Evolutionary conservation across 495 filamentous ascomycete species (phyloP), one percentile per base, ranked within the genome.

Genomic region (Penicillium angulare): DNA sequence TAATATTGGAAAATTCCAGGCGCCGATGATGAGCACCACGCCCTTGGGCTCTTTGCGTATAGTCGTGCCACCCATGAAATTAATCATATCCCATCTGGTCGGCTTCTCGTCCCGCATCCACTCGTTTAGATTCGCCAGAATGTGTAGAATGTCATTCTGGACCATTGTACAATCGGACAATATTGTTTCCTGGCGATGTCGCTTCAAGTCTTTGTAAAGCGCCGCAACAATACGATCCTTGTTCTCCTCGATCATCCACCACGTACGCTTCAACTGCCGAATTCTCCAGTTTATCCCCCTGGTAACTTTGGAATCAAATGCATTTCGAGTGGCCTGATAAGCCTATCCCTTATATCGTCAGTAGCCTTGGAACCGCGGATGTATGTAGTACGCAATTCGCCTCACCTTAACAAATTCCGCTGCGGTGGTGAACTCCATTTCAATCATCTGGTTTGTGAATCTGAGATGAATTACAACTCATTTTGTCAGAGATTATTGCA

Each of bases 1-100:
- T 55, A 86, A 80, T 45, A 92, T 54, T 1, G 92, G 90, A 64
- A 87, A 93, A 69, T 97, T 96, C 77, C 86, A 97, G 31, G 89
- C 79, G 60, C 90, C 90, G 61, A 97, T 92, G 61, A 96, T 84
- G 29, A 96, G 73, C 0, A 89, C 80, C 3, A 83, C 65, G 20
- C 92, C 92, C 26, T 95, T 62, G 3, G 92, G 92, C 50, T 96
- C 92, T 69, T 92, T 92, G 39, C 83, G 75, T 57, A 90, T 80
- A 47, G 72, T 81, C 12, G 90, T 85, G n/a, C 74, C 76, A 58
- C 88, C 68, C 20, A 84, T 22, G 40, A 72, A 69, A 52, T 84
- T 87, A 29, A 75, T 73, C 15, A 83, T 47, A 7, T 79, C 66
- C 27, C 88, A 81, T 49, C 88, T 79, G 39, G 77, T 62, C 8